Evolutionary conservation across 225 moss, liverwort and hornwort species (phyloP).

Genomic region (Straminergon stramineum): DNA sequence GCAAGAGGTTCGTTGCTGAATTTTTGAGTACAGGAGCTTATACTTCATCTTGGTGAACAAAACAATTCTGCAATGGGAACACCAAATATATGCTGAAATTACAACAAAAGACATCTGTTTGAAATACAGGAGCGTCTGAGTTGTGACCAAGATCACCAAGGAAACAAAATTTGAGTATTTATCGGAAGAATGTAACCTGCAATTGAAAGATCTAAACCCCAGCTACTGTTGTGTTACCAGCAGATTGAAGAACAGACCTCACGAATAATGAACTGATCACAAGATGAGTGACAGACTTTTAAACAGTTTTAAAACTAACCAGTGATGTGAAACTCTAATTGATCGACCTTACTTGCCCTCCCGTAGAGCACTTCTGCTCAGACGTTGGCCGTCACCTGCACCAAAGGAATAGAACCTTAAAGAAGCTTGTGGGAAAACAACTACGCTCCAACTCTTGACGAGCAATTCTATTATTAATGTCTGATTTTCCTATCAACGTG

Average conservation of each 20-base stretch:
- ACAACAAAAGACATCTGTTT: neutral
- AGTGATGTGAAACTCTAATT: neutral
- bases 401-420: neutral
- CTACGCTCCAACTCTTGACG: neutral
- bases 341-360: neutral
- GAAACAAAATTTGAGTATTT: neutral
- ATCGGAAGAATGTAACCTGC: neutral
- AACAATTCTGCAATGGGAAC: slow-evolving; percentile 6
- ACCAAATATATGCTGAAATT: neutral
- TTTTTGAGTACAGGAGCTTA: neutral
- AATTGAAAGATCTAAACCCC: neutral
- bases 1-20: neutral
- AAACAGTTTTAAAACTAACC: neutral
- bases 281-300: neutral
- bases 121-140: neutral
- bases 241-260: neutral
- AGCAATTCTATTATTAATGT: neutral
- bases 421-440: neutral
- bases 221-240: neutral
- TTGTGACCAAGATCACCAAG: neutral
- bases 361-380: neutral
- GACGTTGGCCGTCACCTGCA: slow-evolving; percentile 22
- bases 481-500: neutral
- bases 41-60: neutral
- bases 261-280: neutral